Evolutionary conservation across 2,329 filamentous ascomycete species (phyloP), one percentile per base, ranked within the genome.

Genomic region (Bretziella fagacearum): DNA sequence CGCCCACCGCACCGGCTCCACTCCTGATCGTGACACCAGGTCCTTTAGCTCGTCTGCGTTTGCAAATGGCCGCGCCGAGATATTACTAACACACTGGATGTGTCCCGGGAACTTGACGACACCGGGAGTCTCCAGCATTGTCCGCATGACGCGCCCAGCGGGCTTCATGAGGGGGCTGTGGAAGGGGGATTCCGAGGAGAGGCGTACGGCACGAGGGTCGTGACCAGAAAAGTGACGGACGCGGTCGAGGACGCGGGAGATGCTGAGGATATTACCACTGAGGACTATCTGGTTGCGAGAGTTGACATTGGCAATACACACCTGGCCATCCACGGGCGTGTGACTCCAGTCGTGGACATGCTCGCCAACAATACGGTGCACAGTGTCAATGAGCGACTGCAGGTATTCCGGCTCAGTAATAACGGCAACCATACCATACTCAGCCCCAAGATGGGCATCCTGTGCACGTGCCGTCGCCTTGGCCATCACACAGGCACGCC

Each of bases 1-100:
- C 79, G 87, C 94, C 89, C 89, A 96, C 50, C 75, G 71, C 35
- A 96, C 85, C 25, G 87, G 95, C 64, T 94, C 85, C n/a, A 91
- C 77, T 52, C 82, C 87, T 57, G 86, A 81, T 42, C 84, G 66
- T 1, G 86, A 79, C 43, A 94, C 66, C 39, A 93, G 63, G 52
- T 93, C 79, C 58, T 84, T 84, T 26, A 95, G 66, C 53, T 93
- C 75, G 33, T 76, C 75, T 55, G 75, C 77, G 53, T 73, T 83
- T 53, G 67, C 60, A 54, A 94, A 93, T 1, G 86, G 86, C 46
- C 77, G 65, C 3, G 81, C 87, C 6, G 79, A 81, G 36, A 95
- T 81, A 60, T 96, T 96, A 56, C 83, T 87, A 46, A 96, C 69
- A 56, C 85, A 89, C 4, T 82, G 80, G 54, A 93, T 70, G 30